phyloP scores from a whole-genome alignment of 225 moss, liverwort and hornwort genomes.

The Pleurozium schreberi region DNA sequence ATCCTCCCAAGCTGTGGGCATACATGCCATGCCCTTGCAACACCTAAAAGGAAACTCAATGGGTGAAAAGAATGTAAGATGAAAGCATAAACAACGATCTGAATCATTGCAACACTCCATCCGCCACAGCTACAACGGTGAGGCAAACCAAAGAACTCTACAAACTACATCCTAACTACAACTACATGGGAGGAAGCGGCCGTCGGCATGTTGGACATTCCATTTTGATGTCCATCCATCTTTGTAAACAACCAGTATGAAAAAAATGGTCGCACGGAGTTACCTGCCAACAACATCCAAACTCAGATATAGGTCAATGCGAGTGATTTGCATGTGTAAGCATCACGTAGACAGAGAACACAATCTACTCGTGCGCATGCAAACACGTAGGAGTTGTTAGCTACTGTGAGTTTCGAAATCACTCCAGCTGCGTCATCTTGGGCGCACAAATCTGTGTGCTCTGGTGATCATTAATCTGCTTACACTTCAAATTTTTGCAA shows the following conservation, averaged over 20 bases:
- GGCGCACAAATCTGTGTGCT: neutral
- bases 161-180: slow-evolving; percentile 1
- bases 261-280: slow-evolving; percentile 96
- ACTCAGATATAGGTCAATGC: neutral
- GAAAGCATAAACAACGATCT: neutral
- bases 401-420: neutral
- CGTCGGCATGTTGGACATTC: slow-evolving; percentile 94
- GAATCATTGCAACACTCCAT: slow-evolving; percentile 8
- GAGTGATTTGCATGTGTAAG: neutral
- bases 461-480: neutral
- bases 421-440: neutral
- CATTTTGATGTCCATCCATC: slow-evolving; percentile 99
- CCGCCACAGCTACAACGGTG: slow-evolving; percentile 1
- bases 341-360: neutral
- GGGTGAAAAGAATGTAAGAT: neutral
- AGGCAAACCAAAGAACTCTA: slow-evolving; percentile 14
- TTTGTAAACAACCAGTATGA: slow-evolving; percentile 82
- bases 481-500: neutral
- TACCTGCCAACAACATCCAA: slow-evolving; percentile 40
- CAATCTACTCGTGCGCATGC: neutral
- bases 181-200: slow-evolving; percentile 82
- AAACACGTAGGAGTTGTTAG: neutral
- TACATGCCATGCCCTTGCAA: neutral
- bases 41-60: neutral
- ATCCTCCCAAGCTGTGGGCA: neutral